A percentile compares a stretch with the other conserved stretches of the same genome.
These are phyloP conservation scores for Periglandula ipomoeae DNA, from an alignment of 2,329 filamentous ascomycete species.

Conservation along the genomic window DNA sequence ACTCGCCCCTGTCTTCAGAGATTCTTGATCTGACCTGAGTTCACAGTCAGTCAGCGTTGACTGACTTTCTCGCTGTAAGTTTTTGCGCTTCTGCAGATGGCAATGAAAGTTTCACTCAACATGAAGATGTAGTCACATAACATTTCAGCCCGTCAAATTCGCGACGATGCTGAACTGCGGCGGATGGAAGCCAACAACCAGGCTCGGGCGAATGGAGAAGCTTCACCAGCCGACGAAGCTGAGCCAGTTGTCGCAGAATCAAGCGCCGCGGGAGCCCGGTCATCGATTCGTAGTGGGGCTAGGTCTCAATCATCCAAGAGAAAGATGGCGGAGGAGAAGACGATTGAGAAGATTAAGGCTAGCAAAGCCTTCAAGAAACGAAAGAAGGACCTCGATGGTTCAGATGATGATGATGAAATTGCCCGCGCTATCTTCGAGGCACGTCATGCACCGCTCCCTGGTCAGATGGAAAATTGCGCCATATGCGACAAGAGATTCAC, in stretches of 20 bases:
- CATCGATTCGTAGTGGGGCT: conserved; percentile 16
- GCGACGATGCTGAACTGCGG: conserved; percentile 38
- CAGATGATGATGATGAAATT: conserved; percentile 42
- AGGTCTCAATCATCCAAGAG: conserved; percentile 22
- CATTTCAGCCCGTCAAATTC: conserved; percentile 53
- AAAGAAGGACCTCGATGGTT: conserved; percentile 29
- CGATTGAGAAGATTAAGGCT: conserved; percentile 53
- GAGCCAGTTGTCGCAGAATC: conserved; percentile 12
- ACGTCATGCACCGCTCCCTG: conserved; percentile 51
- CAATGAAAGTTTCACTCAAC: conserved; percentile 9
- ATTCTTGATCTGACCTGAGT: conserved; percentile 5
- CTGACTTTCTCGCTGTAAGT: conserved; percentile 42
- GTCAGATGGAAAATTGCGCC: conserved; percentile 83
- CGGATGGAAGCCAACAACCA: conserved; percentile 28
- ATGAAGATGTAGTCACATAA: conserved; percentile 50
- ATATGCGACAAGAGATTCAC: conserved; percentile 82
- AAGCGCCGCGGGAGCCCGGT: conserved; percentile 18
- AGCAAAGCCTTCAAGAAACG: conserved; percentile 48
- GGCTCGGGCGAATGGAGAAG: conserved; percentile 14
- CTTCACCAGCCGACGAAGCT: conserved; percentile 9
- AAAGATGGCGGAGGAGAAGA: conserved; percentile 39
- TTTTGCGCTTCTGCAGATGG: background rate
- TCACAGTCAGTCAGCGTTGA: conserved; percentile 40
- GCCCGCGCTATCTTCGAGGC: conserved; percentile 39
- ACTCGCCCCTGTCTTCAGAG: background rate